Percentiles rank a stretch among this genome's conserved stretches.
Conservation (phyloP, 2,329 filamentous ascomycete genomes). For the Clonostachys byssicola region DNA sequence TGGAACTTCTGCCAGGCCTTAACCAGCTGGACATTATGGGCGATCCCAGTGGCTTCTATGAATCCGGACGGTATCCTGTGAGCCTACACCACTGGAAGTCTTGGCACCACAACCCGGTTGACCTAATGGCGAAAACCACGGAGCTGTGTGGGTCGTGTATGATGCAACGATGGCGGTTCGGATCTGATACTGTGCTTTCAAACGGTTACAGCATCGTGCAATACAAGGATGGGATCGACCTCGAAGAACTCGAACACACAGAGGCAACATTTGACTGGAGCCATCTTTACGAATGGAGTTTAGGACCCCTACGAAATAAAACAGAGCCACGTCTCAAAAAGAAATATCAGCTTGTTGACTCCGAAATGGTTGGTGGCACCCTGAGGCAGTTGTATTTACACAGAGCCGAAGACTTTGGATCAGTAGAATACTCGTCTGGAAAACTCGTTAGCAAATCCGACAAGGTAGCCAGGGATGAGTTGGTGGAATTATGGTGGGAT, state of each 20-base stretch:
- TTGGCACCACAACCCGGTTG: conserved; percentile 48
- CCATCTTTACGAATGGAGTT: conserved; percentile 2
- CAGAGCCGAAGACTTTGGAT: not conserved
- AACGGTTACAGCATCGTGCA: conserved; percentile 55
- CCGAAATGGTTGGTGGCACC: not conserved
- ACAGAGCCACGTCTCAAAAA: conserved; percentile 1
- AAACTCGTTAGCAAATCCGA: too few species aligned
- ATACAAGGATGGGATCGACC: conserved; percentile 34
- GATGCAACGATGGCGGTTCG: conserved; percentile 49
- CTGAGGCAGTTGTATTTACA: conserved; percentile 3
- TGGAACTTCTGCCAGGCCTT: conserved; percentile 51
- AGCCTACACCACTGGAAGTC: conserved; percentile 62
- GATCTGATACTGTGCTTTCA: conserved; percentile 41
- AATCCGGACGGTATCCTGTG: conserved; percentile 47
- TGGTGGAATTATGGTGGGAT: conserved; percentile 4
- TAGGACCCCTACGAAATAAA: conserved; percentile 1
- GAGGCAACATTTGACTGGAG: conserved; percentile 2
- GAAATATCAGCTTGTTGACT: conserved; percentile 2
- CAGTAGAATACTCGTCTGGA: not conserved
- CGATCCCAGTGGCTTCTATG: conserved; percentile 56
- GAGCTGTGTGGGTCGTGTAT: conserved; percentile 55
- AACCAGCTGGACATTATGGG: conserved; percentile 53
- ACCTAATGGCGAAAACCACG: conserved; percentile 41
- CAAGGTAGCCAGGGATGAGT: conserved; percentile 1
- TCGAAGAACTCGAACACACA: conserved; percentile 29